Evolutionary conservation across 192 early-diverging fungal species (phyloP), one percentile per base, ranked within the genome.

Genomic region (Coemansia sp.): DNA sequence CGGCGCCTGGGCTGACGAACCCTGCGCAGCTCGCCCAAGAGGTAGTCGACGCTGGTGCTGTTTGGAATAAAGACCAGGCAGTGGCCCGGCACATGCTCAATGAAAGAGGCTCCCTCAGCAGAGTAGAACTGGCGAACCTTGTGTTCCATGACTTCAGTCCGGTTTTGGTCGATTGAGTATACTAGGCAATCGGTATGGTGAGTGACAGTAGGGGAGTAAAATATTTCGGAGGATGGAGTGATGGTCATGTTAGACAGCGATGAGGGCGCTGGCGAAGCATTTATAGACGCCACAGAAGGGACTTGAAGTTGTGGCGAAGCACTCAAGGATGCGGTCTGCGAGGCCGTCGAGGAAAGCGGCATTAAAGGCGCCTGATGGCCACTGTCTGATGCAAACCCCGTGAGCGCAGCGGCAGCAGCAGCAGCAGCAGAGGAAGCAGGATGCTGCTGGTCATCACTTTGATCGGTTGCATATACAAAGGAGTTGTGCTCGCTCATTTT

Each of bases 21-120:
- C 52, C 55, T 69, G 63, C 67, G 63, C 57, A 70, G 9, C 64
- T 77, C 73, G 53, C 60, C 60, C 42, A 67, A 15, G 25, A 70
- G 30, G 22, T 61, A 53, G 21, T 62, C 56, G 42, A 77, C 53
- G 50, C 56, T 64, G 6, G 44, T 45, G 12, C 37, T 53, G 60
- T 70, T 77, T 40, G 73, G 73, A 27, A 77, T 66, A 40, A 77
- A 77, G 41, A 77, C 73, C 6, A 77, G 57, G 45, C 73, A 77
- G 61, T 77, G 73, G 18, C 73, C 73, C 23, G 73, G 73, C 1
- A 77, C 73, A 58, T 77, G 73, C 61, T 77, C 73, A 25, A 77
- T 77, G 21, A 64, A 77, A 14, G 54, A 59, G 18, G 67, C 39
- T 39, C 73, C 73, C 39, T 77, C 73, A 37, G 64, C 46, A 15